phyloP scores from a whole-genome alignment of 331 rosid species.

The Malus hybrid region DNA sequence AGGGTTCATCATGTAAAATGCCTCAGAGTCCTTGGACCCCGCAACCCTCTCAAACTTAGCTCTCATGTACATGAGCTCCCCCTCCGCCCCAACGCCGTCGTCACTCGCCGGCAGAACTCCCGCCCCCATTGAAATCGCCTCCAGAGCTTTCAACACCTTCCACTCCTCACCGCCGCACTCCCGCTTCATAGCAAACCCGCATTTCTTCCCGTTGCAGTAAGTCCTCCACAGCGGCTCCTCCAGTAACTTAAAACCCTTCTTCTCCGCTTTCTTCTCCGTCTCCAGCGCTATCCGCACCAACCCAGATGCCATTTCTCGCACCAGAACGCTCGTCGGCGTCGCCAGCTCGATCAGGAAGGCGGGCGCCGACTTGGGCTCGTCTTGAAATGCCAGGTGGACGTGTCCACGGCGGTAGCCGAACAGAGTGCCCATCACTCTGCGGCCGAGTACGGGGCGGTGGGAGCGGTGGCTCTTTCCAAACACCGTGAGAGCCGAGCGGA shows the following conservation, averaged over 20 bases:
- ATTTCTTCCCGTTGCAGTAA: constrained; percentile 78
- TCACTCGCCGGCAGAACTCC: constrained; percentile 55
- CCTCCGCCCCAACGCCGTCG: constrained; percentile 35
- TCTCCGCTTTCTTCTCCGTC: constrained; percentile 38
- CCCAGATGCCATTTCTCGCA: constrained; percentile 85
- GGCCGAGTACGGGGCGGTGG: constrained; percentile 23
- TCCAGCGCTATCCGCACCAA: constrained; percentile 70
- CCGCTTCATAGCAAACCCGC: constrained; percentile 47
- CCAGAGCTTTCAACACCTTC: constrained; percentile 71
- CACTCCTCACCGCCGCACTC: constrained; percentile 76
- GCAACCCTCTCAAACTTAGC: constrained; percentile 86
- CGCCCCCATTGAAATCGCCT: constrained; percentile 78
- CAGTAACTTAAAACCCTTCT: constrained; percentile 15
- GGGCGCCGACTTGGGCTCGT: constrained; percentile 47
- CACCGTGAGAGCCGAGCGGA: constrained; percentile 44
- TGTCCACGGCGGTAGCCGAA: constrained; percentile 76
- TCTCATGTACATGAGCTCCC: constrained; percentile 91
- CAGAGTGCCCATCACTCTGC: constrained; percentile 57
- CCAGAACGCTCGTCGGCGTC: constrained; percentile 66
- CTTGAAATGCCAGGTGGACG: constrained; percentile 65
- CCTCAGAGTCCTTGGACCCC: constrained; percentile 80
- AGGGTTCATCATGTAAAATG: constrained; percentile 81
- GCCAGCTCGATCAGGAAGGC: constrained; percentile 63
- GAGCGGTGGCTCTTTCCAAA: constrained; percentile 20
- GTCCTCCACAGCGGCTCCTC: constrained; percentile 71